These are phyloP conservation scores for Pseudogymnoascus sp. DNA, from an alignment of 2,329 filamentous ascomycete genomes.

Conservation along the genomic window DNA sequence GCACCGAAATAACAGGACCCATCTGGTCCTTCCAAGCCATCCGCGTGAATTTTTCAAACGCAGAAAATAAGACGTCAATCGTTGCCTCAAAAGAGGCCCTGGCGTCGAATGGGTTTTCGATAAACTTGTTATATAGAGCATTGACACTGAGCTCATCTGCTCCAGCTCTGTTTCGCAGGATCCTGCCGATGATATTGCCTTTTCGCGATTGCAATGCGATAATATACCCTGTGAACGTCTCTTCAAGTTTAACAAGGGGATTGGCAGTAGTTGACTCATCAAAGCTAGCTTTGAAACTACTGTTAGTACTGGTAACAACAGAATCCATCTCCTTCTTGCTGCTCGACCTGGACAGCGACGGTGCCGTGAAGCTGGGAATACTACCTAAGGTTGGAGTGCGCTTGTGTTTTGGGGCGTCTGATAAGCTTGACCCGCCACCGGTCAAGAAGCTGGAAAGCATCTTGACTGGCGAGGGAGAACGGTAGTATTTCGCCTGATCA, in stretches of 20 bases:
- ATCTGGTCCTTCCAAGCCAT: constrained; percentile 86
- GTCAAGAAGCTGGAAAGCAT: constrained; percentile 76
- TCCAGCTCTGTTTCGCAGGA: constrained; percentile 59
- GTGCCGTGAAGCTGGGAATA: constrained; percentile 35
- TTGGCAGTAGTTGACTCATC: constrained; percentile 54
- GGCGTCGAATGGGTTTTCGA: constrained; percentile 74
- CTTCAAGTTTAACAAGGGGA: constrained; percentile 67
- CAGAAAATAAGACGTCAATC: constrained; percentile 79
- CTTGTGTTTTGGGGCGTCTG: constrained; percentile 27
- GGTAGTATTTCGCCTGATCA: constrained; percentile 60
- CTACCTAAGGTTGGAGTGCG: constrained; percentile 33
- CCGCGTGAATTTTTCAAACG: constrained; percentile 87
- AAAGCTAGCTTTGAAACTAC: constrained; percentile 31
- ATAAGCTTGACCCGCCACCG: constrained; percentile 44
- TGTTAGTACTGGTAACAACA: constrained; percentile 21
- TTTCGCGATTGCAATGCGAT: constrained; percentile 77
- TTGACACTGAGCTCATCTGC: constrained; percentile 78
- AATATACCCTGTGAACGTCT: constrained; percentile 77
- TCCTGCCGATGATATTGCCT: constrained; percentile 75
- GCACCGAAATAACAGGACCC: constrained; percentile 70
- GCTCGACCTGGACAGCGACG: constrained; percentile 21
- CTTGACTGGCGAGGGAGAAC: constrained; percentile 83
- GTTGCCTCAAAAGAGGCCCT: constrained; percentile 68
- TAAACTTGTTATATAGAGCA: constrained; percentile 80
- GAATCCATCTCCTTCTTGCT: constrained; percentile 20